Base-by-base conservation (phyloP, 495 filamentous ascomycete species). In the Glonium stellatum region DNA sequence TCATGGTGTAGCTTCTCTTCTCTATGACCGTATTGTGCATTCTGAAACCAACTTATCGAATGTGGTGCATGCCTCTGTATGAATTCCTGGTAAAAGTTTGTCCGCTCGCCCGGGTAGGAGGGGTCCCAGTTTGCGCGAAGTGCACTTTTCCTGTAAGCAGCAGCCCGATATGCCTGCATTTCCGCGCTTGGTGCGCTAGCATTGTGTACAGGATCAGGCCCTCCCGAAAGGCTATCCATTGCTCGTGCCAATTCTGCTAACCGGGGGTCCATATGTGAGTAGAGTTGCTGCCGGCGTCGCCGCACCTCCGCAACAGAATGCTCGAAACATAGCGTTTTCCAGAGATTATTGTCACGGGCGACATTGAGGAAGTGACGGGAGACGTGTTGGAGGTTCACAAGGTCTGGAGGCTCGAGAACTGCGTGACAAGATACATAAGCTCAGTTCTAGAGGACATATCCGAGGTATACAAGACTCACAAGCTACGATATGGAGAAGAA, bases 71-170 rank as follows among this genome's bases (percentile, higher is more conserved):
- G 80, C 22, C 90, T 79, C 25, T 90, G 88, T 62, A 92, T 87
- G 70, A 88, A 96, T 72, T 96, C 91, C 53, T 86, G 82, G 64
- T 95, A 96, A 85, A 89, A 96, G 53, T 88, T 81, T 13, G 88
- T 76, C 39, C 75, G 74, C 69, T 89, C 86, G 12, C 75, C 73
- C 13, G 86, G 83, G 59, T 86, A 87, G 4, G 82, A 81, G 1
- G 89, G 88, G 62, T 96, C 90, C 90, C 90, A 95, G 62, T 87
- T 88, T 5, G 83, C 84, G 53, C 87, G 80, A 60, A 75, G 82
- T 73, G 78, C 80, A 67, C 67, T 72, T 57, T 77, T 75, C 59
- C 76, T 72, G 10, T 64, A 71, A 54, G 68, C 63, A 4, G 73
- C 67, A 69, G 55, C 25, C 31, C 57, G 37, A 55, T 68, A 44